Base-by-base conservation (phyloP, 1,284 basidiomycete species). In the Singerocomus inundabilis region DNA sequence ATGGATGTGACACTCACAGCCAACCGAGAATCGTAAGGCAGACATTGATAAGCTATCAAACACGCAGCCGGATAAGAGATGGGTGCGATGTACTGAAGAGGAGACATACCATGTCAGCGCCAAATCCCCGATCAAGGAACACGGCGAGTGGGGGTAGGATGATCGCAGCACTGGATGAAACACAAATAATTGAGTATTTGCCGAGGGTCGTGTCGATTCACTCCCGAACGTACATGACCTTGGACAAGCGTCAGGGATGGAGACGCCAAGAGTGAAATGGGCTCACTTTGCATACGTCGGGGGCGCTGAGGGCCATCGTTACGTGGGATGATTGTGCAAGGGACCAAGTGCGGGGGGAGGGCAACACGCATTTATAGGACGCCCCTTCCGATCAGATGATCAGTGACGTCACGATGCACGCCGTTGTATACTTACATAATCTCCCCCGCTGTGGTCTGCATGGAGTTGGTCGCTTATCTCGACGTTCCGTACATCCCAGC, bases 71-170 rank as follows among this genome's bases (percentile, higher is more conserved):
- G 24, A 42, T 51, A 37, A 51, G 42, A n/a, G 6, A 34, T 15
- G 35, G 33, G 21, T 6, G 9, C 28, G 35, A 30, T 21, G 25
- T 21, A 8, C 36, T 37, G 25, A 15, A 33, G n/a, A 10, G 13
- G 21, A 30, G 18, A 70, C 75, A 48, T 58, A 85, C 81, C 31
- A 91, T 67, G 67, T 91, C 88, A 32, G 77, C 79, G 36, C 74
- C 72, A 63, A 87, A 90, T 21, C 88, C 89, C 52, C 84, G 76
- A 69, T 91, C 88, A 15, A 92, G 69, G 70, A 90, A 88, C 11
- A 92, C 90, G 49, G 84, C 88, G 2, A 92, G 61, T 48, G 90
- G 89, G 6, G 89, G 90, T 18, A 91, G 57, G 66, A 91, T 60
- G 70, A 91, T 75, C 52, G 88, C 88, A 52, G 83, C 62, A 53